Base-by-base conservation (phyloP, 257 asterid species). In the Anisodus acutangulus region DNA sequence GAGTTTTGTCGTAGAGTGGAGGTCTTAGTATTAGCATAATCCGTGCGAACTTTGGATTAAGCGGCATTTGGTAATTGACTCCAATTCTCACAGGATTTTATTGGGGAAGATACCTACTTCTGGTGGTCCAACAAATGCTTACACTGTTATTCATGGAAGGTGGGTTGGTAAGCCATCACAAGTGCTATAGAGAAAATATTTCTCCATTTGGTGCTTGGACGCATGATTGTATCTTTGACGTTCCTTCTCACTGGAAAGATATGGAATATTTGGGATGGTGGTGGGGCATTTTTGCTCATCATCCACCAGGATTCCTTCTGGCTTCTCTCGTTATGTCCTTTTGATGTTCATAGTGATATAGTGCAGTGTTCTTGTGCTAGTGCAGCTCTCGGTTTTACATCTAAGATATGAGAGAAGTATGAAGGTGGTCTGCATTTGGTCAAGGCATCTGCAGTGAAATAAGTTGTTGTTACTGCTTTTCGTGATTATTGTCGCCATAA, bases 51-150 rank as follows among this genome's bases (percentile, higher is more conserved):
- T 88, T 80, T 89, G 83, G 82, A 84, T 89, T 84, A 89, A 82
- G 86, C 83, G 83, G 88, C 89, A 87, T 97, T 92, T 88, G 88
- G 66, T 82, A 80, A 87, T 91, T 94, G 91, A 88, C 91, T 92
- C 88, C 85, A 86, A 91, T 92, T 92, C 93, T 92, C 97, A 91
- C 99, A 95, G 98, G 99, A 91, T 95, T 90, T 88, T 92, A 90
- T 92, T 93, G 98, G 98, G 99, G 93, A 91, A 91, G 97, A 94
- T 94, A 88, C 93, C 94, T 83, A 93, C 98, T 87, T 86, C 93
- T 87, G 93, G 90, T 87, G 99, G 97, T 88, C 91, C 97, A 86
- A 91, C 90, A 87, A 92, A 93, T 88, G 98, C 91, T 87, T 94
- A 87, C 92, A 94, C 96, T 91, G 87, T 91, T 86, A 89, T 91